Evolutionary conservation across 805 yeast species (phyloP).

Genomic region (Candida pini): DNA sequence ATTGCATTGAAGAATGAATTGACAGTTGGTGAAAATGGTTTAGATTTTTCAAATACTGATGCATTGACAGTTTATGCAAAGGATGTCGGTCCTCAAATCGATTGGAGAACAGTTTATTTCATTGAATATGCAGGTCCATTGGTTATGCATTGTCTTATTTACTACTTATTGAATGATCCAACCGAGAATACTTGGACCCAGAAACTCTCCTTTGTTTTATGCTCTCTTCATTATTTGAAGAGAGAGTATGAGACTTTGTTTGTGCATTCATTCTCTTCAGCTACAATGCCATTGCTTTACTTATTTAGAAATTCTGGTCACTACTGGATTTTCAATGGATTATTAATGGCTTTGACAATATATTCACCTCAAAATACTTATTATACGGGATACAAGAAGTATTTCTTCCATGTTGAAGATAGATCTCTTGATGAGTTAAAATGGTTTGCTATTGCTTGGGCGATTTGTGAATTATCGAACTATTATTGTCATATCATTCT

Average conservation of each 20-base stretch:
- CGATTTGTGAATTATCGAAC: constrained; percentile 65
- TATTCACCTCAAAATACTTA: constrained; percentile 26
- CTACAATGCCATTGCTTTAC: constrained; percentile 89
- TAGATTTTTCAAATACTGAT: constrained; percentile 26
- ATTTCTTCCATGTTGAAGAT: constrained; percentile 41
- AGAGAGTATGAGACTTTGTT: constrained; percentile 84
- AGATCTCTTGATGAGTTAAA: constrained; percentile 27
- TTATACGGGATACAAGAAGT: constrained; percentile 20
- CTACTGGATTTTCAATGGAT: constrained; percentile 89
- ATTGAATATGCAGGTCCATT: constrained; percentile 90
- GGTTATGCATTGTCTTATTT: constrained; percentile 68
- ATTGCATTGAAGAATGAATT: constrained; percentile 40
- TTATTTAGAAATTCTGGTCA: constrained; percentile 85
- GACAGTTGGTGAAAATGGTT: constrained; percentile 41
- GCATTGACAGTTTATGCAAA: constrained; percentile 55
- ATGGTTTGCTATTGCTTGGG: constrained; percentile 41
- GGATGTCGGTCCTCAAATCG: constrained; percentile 90
- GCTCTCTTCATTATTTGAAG: constrained; percentile 73
- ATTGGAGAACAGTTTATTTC: constrained; percentile 86
- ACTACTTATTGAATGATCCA: constrained; percentile 36
- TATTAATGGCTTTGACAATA: constrained; percentile 30
- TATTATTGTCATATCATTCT: constrained; percentile 65
- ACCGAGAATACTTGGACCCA: constrained; percentile 46
- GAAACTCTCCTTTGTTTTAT: constrained; percentile 45
- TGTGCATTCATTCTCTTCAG: constrained; percentile 78